Evolutionary conservation across 1,284 basidiomycete genomes (phyloP), one percentile per base, ranked within the genome.

Genomic region (Naganishia sp.): DNA sequence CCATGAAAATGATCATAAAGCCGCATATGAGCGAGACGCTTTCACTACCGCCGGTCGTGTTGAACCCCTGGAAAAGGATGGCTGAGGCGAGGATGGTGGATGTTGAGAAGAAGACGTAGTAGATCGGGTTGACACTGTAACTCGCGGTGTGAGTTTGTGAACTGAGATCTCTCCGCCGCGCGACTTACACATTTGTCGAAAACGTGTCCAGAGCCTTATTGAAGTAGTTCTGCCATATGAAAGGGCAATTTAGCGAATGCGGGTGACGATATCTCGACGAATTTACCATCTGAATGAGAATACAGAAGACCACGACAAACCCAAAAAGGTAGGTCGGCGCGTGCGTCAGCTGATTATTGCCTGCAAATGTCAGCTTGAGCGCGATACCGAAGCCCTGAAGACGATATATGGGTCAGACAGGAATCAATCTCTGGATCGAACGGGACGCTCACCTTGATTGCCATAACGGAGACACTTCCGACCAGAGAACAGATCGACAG

Each of bases 101-200:
- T 1, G 92, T 92, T n/a, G 94, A 94, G 82, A 99, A 99, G 79
- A 92, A 90, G 78, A 98, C 95, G 76, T 95, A 98, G 82, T 99
- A 99, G 83, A 96, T 90, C 0, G 96, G 95, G 78, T 99, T 99
- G 67, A 99, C 94, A 50, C 91, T 92, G 76, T 42, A 25, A 75
- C 55, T 56, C 21, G 60, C 21, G 61, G n/a, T 42, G 13, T 45
- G n/a, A n/a, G 23, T 43, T n/a, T 25, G 18, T n/a, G 43, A 55
- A 49, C n/a, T 21, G 48, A 0, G 6, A 25, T 15, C 25, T 13
- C 2, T 28, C 1, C 9, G 6, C 36, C 28, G 9, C 31, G 9
- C 56, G 21, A 85, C 92, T 73, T 84, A 94, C 91, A 98, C 92
- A 76, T 98, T 99, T 52, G 95, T 98, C 5, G 92, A 94, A 80